Percentiles rank a stretch among this genome's conserved stretches.
These are phyloP conservation scores for Paspalum vaginatum DNA, from an alignment of 176 grass and related monocot species.

Conservation along the genomic window DNA sequence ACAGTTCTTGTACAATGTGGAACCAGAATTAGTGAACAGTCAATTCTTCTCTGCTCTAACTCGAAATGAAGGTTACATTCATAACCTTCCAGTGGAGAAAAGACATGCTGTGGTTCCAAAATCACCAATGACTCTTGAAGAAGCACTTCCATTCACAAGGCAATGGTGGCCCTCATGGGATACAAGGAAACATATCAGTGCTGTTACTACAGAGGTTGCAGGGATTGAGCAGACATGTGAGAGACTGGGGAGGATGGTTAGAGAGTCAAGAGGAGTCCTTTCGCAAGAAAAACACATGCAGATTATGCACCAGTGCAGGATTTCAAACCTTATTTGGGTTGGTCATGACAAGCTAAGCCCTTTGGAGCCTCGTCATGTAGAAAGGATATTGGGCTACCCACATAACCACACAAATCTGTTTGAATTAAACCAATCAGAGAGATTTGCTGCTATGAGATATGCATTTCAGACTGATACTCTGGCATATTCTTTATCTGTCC, in stretches of 20 bases:
- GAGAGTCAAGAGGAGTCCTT: conserved; percentile 53
- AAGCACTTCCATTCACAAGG: conserved; percentile 56
- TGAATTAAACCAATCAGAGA: conserved; percentile 45
- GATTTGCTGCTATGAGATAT: conserved; percentile 55
- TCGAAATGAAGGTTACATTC: conserved; percentile 81
- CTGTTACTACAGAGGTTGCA: conserved; percentile 38
- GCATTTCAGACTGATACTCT: conserved; percentile 71
- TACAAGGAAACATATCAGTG: conserved; percentile 54
- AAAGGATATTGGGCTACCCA: conserved; percentile 77
- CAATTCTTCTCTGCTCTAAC: conserved; percentile 68
- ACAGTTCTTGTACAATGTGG: conserved; percentile 60
- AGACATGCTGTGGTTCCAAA: conserved; percentile 47
- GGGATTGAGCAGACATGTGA: conserved; percentile 43
- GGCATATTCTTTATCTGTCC: conserved; percentile 57
- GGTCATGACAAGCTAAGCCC: conserved; percentile 53
- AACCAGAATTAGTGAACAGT: conserved; percentile 73
- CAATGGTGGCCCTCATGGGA: conserved; percentile 82
- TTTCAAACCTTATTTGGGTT: conserved; percentile 72
- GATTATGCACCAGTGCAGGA: conserved; percentile 63
- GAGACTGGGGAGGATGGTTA: conserved; percentile 52
- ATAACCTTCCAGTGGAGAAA: conserved; percentile 69
- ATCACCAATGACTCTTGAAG: conserved; percentile 64
- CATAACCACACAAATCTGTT: conserved; percentile 58
- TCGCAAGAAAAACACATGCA: conserved; percentile 45
- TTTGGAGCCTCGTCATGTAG: conserved; percentile 63